A percentile compares a stretch with the other conserved stretches of the same genome.
Conservation (phyloP, 495 filamentous ascomycete genomes). For the Hypoxylon fragiforme region DNA sequence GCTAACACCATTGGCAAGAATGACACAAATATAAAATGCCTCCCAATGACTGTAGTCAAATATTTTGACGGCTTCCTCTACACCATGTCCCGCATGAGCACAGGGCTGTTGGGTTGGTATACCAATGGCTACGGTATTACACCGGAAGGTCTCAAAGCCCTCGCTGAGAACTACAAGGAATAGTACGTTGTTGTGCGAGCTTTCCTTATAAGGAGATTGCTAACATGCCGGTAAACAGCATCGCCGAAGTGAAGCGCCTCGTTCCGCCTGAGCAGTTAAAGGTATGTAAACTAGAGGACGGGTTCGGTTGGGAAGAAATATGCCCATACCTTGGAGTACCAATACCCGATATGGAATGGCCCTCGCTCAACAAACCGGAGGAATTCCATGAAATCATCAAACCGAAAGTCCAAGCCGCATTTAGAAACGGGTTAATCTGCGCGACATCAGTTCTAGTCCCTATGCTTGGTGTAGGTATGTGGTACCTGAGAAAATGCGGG, state of each 20-base stretch:
- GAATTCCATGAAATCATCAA: slow-evolving; percentile 18
- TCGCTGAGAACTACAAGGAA: slow-evolving; percentile 32
- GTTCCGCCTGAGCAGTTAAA: slow-evolving; percentile 36
- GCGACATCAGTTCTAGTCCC: slow-evolving; percentile 23
- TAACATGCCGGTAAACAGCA: slow-evolving; percentile 22
- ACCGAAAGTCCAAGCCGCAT: slow-evolving; percentile 12
- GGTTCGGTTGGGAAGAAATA: slow-evolving; percentile 39
- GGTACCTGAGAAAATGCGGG: slow-evolving; percentile 18
- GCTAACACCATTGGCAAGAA: slow-evolving; percentile 26
- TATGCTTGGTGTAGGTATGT: slow-evolving; percentile 24
- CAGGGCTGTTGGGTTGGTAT: slow-evolving; percentile 3
- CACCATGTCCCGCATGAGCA: slow-evolving; percentile 9
- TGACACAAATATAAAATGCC: not conserved
- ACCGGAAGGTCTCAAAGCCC: slow-evolving; percentile 18
- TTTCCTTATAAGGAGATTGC: not conserved
- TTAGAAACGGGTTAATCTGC: slow-evolving; percentile 21
- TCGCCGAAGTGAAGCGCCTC: slow-evolving; percentile 37
- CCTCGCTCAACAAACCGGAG: slow-evolving; percentile 29
- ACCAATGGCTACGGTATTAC: slow-evolving; percentile 23
- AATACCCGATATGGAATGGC: slow-evolving; percentile 34
- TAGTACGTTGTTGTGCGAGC: slow-evolving; percentile 29
- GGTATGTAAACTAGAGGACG: slow-evolving; percentile 38
- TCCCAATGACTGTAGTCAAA: slow-evolving; percentile 32
- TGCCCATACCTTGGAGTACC: slow-evolving; percentile 37
- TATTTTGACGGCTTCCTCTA: slow-evolving; percentile 22